Evolutionary conservation across 176 grass and related monocot species (phyloP), one percentile per base, ranked within the genome.

Genomic region (Eleusine coracana): DNA sequence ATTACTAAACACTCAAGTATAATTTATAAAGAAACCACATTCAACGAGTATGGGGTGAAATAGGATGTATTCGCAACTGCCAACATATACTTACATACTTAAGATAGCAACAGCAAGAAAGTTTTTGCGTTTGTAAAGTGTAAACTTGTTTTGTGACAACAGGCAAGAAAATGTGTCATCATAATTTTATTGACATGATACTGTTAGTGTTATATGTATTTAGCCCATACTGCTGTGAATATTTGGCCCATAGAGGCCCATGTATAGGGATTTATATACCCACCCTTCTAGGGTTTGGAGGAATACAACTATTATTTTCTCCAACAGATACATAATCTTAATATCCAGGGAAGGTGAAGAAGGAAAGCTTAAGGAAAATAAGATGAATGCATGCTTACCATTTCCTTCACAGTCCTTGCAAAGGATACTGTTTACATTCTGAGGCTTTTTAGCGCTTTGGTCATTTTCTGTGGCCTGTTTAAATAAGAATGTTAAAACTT

Each of bases 401-500:
- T 94, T 94, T 59, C 92, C 92, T 79, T 92, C 82, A 1, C 92
- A 94, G 18, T 27, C 82, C 56, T 59, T 27, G 72, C 92, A 94
- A 42, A 94, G 29, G 74, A 94, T 73, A 79, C 92, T 94, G 10
- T 18, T 82, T 38, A 3, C 44, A 56, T 94, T 94, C 71, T 25
- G 61, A 51, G 75, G 56, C 61, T 84, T 93, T 74, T 90, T 87
- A 63, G 49, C 48, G 7, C 34, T 68, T 78, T 84, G 75, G 28
- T 87, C 79, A 29, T 89, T 89, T 73, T 84, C 83, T 70, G 92
- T 69, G 27, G 89, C 89, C 92, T 94, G 89, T 52, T 21, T 64
- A 71, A 36, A 80, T 55, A 61, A 83, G 80, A 42, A 55, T 1
- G 76, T 76, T 70, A 12, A 84, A 70, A 86, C 37, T 13, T 68